Conservation (phyloP, 176 grass and related monocot species). For the Carex kokanica region DNA sequence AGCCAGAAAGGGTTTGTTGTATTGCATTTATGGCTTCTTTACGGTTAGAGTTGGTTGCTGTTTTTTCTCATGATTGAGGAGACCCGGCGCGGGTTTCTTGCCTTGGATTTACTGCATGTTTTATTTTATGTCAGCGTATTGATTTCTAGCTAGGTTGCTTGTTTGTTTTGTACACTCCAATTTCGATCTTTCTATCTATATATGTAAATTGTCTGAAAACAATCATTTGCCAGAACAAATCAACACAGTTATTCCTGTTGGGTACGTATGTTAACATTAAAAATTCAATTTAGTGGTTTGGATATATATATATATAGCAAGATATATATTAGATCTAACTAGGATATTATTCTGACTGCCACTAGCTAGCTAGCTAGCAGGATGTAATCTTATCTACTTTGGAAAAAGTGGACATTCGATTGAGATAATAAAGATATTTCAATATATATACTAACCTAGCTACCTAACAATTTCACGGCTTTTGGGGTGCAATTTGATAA, state of each 20-base stretch:
- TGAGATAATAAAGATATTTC: constrained; percentile 1
- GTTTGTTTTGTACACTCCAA: constrained; percentile 18
- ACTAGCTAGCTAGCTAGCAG: not conserved
- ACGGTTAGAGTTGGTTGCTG: constrained; percentile 22
- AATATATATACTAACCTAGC: constrained; percentile 10
- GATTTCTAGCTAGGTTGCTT: constrained; percentile 2
- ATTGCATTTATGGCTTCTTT: constrained; percentile 16
- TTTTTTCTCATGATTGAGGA: constrained; percentile 10
- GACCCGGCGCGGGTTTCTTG: constrained; percentile 5
- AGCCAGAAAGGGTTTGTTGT: not conserved
- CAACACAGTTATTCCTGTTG: not conserved
- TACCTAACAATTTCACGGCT: constrained; percentile 12
- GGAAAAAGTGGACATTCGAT: constrained; percentile 1
- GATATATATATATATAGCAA: not conserved
- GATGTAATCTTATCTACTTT: not conserved
- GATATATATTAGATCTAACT: not conserved
- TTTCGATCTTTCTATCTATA: not conserved
- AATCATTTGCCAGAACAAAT: constrained; percentile 3
- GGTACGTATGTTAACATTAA: too few species aligned
- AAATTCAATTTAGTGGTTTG: not conserved
- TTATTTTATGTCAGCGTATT: not conserved
- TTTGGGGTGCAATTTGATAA: constrained; percentile 17
- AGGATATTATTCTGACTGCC: not conserved
- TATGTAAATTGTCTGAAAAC: not conserved
- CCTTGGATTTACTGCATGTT: constrained; percentile 17